Conservation (phyloP, 2,329 filamentous ascomycete genomes). For the Fusarium liriodendri region DNA sequence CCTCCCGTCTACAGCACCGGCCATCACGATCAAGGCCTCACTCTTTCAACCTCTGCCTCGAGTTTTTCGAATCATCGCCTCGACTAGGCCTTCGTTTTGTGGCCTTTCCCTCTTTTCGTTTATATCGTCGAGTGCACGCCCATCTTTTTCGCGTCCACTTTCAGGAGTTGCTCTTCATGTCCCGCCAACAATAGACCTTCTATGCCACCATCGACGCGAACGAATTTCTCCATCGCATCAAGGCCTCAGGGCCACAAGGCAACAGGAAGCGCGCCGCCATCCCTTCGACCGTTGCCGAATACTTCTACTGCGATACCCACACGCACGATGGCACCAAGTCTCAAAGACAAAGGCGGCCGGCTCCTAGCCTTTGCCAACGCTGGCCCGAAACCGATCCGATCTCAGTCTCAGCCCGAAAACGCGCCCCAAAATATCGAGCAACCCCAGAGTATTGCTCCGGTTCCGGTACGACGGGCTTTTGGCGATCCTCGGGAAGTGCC, state of each 20-base stretch:
- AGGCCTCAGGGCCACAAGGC: constrained; percentile 15
- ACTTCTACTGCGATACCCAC: neutral
- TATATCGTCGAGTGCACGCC: neutral
- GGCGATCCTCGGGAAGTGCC: constrained; percentile 51
- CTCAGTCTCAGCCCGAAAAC: constrained; percentile 30
- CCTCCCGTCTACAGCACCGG: constrained; percentile 6
- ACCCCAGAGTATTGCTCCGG: constrained; percentile 20
- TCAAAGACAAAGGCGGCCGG: constrained; percentile 48
- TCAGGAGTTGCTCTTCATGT: constrained; percentile 18
- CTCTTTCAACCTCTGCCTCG: constrained; percentile 11
- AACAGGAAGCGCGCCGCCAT: constrained; percentile 5
- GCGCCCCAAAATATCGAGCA: constrained; percentile 34
- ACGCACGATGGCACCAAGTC: constrained; percentile 43
- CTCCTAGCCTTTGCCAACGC: constrained; percentile 47
- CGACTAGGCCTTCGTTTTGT: neutral
- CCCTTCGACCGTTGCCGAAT: neutral
- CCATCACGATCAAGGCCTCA: constrained; percentile 5
- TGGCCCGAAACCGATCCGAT: constrained; percentile 32
- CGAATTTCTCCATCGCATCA: constrained; percentile 20
- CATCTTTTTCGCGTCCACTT: constrained; percentile 5
- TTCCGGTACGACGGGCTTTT: constrained; percentile 43
- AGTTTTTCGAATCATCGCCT: constrained; percentile 1
- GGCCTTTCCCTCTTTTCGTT: neutral
- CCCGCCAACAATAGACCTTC: constrained; percentile 7
- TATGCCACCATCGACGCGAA: constrained; percentile 28